phyloP scores from a whole-genome alignment of 2,329 filamentous ascomycete species.

The Cercospora sp. region DNA sequence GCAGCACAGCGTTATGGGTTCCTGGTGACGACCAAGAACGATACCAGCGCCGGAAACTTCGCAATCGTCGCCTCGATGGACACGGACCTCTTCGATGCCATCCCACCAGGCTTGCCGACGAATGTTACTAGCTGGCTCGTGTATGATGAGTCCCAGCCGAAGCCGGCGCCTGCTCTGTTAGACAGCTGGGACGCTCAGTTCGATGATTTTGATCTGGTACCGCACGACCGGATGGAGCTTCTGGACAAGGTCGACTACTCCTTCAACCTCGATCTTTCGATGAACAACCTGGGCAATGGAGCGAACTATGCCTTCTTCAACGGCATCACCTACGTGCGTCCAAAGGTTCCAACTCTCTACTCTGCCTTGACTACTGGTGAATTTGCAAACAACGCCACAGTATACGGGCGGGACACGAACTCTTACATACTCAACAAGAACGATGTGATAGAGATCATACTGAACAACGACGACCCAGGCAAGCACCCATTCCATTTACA shows the following conservation, averaged over 20 bases:
- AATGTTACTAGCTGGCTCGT: conserved; percentile 59
- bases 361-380: conserved; percentile 65
- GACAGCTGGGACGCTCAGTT: conserved; percentile 62
- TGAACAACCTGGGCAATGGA: conserved; percentile 68
- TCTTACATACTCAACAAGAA: conserved; percentile 66
- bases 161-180: conserved; percentile 55
- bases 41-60: conserved; percentile 53
- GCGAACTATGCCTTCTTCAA: conserved; percentile 65
- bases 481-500: conserved; percentile 76
- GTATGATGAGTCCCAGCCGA: conserved; percentile 52
- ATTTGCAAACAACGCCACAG: conserved; percentile 45
- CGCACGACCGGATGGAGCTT: conserved; percentile 64
- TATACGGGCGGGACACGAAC: conserved; percentile 56
- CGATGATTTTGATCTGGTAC: conserved; percentile 72
- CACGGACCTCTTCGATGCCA: conserved; percentile 60
- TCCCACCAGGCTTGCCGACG: conserved; percentile 68
- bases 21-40: conserved; percentile 61
- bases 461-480: conserved; percentile 74
- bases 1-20: conserved; percentile 72
- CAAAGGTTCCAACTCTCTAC: conserved; percentile 79
- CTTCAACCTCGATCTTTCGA: conserved; percentile 60
- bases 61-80: conserved; percentile 59
- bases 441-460: conserved; percentile 68
- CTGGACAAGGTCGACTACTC: conserved; percentile 62
- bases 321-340: conserved; percentile 69